phyloP scores from a whole-genome alignment of 2,329 filamentous ascomycete species.

The Zasmidium citrigriseum region DNA sequence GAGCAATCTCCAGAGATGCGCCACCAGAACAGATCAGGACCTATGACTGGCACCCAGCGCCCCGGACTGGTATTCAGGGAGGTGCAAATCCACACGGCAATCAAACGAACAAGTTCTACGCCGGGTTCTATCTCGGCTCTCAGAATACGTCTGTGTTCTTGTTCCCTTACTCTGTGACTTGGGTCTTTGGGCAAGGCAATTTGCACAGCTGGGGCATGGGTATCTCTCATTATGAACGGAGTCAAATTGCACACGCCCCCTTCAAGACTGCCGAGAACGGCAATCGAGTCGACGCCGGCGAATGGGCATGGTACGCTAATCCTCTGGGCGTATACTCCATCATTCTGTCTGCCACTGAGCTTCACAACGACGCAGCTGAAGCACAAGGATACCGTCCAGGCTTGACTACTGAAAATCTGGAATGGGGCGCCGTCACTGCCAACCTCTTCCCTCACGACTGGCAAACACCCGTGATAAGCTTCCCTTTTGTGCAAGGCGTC shows the following conservation, averaged over 20 bases:
- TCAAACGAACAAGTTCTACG: conserved; percentile 70
- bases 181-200: conserved; percentile 51
- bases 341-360: conserved; percentile 74
- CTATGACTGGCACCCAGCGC: conserved; percentile 43
- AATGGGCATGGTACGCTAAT: conserved; percentile 70
- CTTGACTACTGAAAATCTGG: conserved; percentile 54
- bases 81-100: conserved; percentile 52
- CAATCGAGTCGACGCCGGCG: conserved; percentile 49
- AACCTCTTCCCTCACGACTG: conserved; percentile 58
- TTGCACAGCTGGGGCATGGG: conserved; percentile 74
- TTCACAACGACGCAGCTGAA: conserved; percentile 59
- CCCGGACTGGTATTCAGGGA: conserved; percentile 41
- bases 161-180: conserved; percentile 58
- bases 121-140: conserved; percentile 75
- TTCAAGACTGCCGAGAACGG: conserved; percentile 31
- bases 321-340: conserved; percentile 81
- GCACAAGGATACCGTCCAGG: conserved; percentile 3
- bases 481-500: conserved; percentile 88
- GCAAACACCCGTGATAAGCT: conserved; percentile 64
- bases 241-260: conserved; percentile 54
- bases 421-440: conserved; percentile 64
- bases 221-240: conserved; percentile 70
- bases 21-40: conserved; percentile 44
- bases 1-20: conserved; percentile 41
- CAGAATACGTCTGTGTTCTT: conserved; percentile 72